Evolutionary conservation across 2,329 filamentous ascomycete genomes (phyloP), one percentile per base, ranked within the genome.

Genomic region (Cadophora luteo-olivacea): DNA sequence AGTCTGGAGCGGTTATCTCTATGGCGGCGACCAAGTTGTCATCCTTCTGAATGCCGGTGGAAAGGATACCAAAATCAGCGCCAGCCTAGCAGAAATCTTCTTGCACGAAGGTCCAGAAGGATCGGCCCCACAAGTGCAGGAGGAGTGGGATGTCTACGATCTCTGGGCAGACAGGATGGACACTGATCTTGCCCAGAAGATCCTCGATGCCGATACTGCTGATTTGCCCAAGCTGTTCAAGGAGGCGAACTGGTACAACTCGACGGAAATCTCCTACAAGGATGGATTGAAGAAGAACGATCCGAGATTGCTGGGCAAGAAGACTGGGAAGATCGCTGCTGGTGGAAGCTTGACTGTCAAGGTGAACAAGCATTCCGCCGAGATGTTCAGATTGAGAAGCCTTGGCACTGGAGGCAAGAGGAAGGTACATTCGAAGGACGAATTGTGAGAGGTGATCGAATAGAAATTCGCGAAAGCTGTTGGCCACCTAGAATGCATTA

Each of bases 141-240:
- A 79, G 68, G 78, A 76, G 0, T 87, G 84, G 84, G 83, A 85
- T 65, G 77, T 86, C 4, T 84, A 82, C 71, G 84, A 87, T 72
- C 77, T 87, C 2, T 86, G 85, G 85, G 84, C 80, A 4, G 81
- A 83, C 68, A 78, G 85, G 41, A 85, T 87, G 83, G 78, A 75
- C 29, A 77, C 81, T 33, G 76, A 74, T 1, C 79, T 81, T 64
- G 83, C 84, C 0, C 75, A 76, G 48, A 65, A 77, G 48, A 66
- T 68, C 32, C 32, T 67, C 3, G 67, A 69, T 29, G 57, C 68
- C 9, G n/a, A 33, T 5, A 12, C 24, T 2, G 45, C 58, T 16
- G 61, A 69, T 22, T 6, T 65, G 49, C 41, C 48, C 25, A 58
- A 25, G 6, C 61, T 72, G 14, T 69, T 72, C n/a, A 67, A 66